phyloP scores from a whole-genome alignment of 2,329 filamentous ascomycete species.

The Aaosphaeria pasadenensis region DNA sequence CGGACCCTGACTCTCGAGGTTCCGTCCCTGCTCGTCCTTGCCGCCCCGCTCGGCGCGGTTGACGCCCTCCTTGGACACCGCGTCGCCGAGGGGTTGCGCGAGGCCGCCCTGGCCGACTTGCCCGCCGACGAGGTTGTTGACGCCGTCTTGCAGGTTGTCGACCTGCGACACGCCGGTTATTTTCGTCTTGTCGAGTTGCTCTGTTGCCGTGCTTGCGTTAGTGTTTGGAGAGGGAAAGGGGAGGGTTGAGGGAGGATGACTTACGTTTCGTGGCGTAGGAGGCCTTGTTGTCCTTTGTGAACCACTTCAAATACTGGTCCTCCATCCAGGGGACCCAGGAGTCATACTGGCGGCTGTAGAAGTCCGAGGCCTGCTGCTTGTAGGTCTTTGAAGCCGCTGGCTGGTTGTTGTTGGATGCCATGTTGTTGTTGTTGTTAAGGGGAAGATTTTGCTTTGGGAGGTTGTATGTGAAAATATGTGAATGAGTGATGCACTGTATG shows the following conservation, averaged over 20 bases:
- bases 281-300: constrained; percentile 74
- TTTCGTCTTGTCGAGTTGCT: constrained; percentile 67
- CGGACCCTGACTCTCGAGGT: constrained; percentile 41
- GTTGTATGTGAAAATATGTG: background rate
- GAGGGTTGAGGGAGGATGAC: constrained; percentile 12
- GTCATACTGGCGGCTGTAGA: constrained; percentile 71
- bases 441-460: background rate
- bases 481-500: too few species aligned
- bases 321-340: constrained; percentile 75
- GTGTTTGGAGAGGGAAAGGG: background rate
- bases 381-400: constrained; percentile 21
- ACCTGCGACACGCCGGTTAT: constrained; percentile 65
- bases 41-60: constrained; percentile 64
- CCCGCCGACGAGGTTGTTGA: constrained; percentile 59
- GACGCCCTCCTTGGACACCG: constrained; percentile 61
- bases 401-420: constrained; percentile 4
- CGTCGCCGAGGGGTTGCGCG: constrained; percentile 61
- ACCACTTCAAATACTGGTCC: constrained; percentile 68
- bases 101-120: constrained; percentile 69
- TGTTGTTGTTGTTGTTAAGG: constrained; percentile 1
- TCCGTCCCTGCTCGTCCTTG: constrained; percentile 56
- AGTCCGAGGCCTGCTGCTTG: constrained; percentile 39
- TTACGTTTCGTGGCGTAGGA: constrained; percentile 67
- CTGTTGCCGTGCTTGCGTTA: constrained; percentile 36
- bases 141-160: constrained; percentile 66